Evolutionary conservation across 1,284 basidiomycete species (phyloP).

Genomic region (Somion occarium): DNA sequence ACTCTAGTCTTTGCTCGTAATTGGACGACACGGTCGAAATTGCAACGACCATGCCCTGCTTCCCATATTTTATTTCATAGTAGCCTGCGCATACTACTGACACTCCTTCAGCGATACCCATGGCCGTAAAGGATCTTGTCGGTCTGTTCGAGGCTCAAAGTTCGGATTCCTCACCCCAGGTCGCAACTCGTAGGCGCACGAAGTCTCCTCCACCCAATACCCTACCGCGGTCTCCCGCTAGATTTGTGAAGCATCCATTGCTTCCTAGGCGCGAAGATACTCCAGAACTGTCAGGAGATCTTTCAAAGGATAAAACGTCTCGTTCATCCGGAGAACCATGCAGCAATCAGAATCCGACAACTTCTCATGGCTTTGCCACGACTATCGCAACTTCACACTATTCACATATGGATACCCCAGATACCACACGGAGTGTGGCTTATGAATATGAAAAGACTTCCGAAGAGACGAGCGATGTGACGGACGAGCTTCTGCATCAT

Average conservation of each 20-base stretch:
- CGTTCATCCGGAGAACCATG: too few species aligned
- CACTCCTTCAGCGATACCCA: constrained; percentile 9
- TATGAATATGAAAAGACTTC: not conserved
- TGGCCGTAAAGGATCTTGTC: constrained; percentile 29
- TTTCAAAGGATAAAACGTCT: too few species aligned
- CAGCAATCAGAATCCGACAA: not conserved
- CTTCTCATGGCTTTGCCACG: constrained; percentile 1
- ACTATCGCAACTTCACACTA: not conserved
- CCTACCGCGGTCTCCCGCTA: constrained; percentile 2
- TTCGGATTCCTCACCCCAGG: not conserved
- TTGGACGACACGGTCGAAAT: not conserved
- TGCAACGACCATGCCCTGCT: not conserved
- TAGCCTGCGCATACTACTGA: not conserved
- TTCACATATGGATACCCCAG: not conserved
- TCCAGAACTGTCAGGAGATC: not conserved
- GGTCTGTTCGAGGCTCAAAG: constrained; percentile 23
- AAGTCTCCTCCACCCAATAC: not conserved
- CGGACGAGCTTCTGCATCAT: constrained; percentile 12
- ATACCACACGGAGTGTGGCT: not conserved
- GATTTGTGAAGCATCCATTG: constrained; percentile 6
- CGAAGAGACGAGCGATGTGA: constrained; percentile 13
- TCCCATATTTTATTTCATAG: not conserved
- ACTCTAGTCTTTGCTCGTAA: not conserved
- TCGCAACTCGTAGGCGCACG: not conserved
- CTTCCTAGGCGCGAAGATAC: not conserved